phyloP scores from a whole-genome alignment of 805 yeast species.

The Kazachstania taianensis region DNA sequence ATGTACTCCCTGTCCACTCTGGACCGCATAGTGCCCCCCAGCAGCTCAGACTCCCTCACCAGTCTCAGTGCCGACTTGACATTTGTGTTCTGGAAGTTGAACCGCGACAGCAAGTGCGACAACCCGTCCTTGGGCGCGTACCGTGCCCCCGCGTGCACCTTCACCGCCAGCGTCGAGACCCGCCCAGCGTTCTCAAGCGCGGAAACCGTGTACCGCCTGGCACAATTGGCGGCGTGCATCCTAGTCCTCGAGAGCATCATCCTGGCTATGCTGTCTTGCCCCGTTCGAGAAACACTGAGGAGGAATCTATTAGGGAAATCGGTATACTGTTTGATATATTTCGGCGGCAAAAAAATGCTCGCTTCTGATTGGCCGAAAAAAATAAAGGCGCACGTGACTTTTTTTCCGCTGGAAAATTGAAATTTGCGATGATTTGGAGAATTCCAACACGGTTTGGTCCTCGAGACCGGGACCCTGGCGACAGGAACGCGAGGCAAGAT shows the following conservation, averaged over 20 bases:
- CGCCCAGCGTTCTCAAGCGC: conserved; percentile 1
- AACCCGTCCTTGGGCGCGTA: conserved; percentile 61
- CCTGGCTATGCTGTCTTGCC: too few relatives aligned
- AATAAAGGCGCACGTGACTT: background rate
- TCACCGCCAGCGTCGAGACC: conserved; percentile 62
- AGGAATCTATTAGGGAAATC: too few relatives aligned
- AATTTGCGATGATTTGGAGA: background rate
- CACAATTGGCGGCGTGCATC: background rate
- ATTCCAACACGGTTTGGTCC: too few relatives aligned
- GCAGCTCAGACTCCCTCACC: conserved; percentile 86
- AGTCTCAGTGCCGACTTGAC: conserved; percentile 83
- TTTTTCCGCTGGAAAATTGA: background rate
- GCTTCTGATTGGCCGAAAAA: background rate
- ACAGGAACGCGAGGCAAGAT: background rate
- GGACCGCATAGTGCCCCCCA: conserved; percentile 74
- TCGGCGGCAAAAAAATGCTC: background rate
- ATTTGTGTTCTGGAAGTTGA: conserved; percentile 72
- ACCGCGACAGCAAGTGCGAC: conserved; percentile 76
- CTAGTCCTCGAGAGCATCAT: too few relatives aligned
- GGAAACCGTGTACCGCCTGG: background rate
- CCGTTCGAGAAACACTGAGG: too few relatives aligned
- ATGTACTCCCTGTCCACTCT: conserved; percentile 75
- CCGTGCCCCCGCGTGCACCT: conserved; percentile 82
- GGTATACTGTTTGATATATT: background rate
- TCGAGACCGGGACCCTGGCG: too few relatives aligned